Evolutionary conservation across 2,329 filamentous ascomycete genomes (phyloP), one percentile per base, ranked within the genome.

Genomic region (Penicillium sp.): DNA sequence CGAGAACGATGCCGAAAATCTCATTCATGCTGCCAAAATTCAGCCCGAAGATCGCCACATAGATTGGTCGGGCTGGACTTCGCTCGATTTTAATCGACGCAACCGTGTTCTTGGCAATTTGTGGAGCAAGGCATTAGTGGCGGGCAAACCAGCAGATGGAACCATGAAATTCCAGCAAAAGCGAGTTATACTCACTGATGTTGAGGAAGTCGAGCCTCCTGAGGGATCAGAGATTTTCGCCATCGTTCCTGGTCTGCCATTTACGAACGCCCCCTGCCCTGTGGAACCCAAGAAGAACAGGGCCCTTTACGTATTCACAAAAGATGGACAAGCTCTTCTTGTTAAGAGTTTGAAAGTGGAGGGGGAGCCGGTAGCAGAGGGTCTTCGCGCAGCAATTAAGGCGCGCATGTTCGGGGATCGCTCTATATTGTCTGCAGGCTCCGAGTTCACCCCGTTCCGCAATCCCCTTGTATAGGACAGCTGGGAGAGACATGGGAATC

Each of bases 21-120:
- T 72, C 13, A 66, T 61, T 5, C 78, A 85, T 59, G 91, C 91
- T 1, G 80, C 81, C 1, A 95, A 95, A 63, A 80, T 95, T 50
- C 80, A 70, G 1, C 79, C 84, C 47, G 68, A 75, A 5, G 82
- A 91, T 57, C 71, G 74, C 2, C 77, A 81, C 49, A 68, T 95
- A 6, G 69, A 83, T 51, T 88, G 84, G 77, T 39, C 55, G 1
- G 66, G 60, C 3, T 81, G 80, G 75, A 70, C 71, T 0, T 69
- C 75, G n/a, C 67, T 73, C 3, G 75, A 80, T 1, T 76, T 90
- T 12, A 62, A 71, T 5, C 73, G 77, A 4, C 75, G 79, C 4
- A 71, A 79, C 43, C 75, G 77, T 7, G 82, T 84, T 0, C 70
- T 91, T 11, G 83, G 83, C 0, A 72, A 80, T 4, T 65, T 88